A percentile compares a stretch with the other conserved stretches of the same genome.
phyloP scores from a whole-genome alignment of 257 asterid genomes.

The Plantago ovata region DNA sequence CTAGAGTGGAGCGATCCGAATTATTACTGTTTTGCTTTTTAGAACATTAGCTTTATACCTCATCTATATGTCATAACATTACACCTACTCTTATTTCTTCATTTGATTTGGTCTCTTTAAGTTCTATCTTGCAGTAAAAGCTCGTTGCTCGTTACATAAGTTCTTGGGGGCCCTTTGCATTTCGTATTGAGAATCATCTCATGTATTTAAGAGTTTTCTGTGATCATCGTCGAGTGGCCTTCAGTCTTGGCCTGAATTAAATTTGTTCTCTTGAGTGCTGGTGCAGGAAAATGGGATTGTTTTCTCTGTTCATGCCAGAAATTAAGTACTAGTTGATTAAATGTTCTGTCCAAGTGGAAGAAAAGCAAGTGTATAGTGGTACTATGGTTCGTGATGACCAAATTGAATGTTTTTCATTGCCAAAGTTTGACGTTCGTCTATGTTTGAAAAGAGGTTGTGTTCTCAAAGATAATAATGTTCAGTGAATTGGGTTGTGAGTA shows the following conservation, averaged over 20 bases:
- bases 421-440: constrained; percentile 26
- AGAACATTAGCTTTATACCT: not conserved
- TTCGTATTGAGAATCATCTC: constrained; percentile 5
- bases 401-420: constrained; percentile 24
- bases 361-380: constrained; percentile 16
- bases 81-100: constrained; percentile 12
- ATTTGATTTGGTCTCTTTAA: not conserved
- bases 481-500: constrained; percentile 27
- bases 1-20: not conserved
- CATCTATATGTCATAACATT: not conserved
- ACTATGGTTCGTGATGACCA: constrained; percentile 29
- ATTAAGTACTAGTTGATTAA: constrained; percentile 20
- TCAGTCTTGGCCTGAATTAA: constrained; percentile 18
- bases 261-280: constrained; percentile 25
- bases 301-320: constrained; percentile 24
- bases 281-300: constrained; percentile 30
- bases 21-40: constrained; percentile 9
- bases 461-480: constrained; percentile 25
- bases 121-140: constrained; percentile 7
- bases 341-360: constrained; percentile 21
- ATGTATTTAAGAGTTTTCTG: constrained; percentile 4
- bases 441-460: constrained; percentile 31
- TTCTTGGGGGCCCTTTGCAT: constrained; percentile 5
- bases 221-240: constrained; percentile 7
- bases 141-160: constrained; percentile 16